phyloP scores from a whole-genome alignment of 2,329 filamentous ascomycete genomes.

The Magnaporthiopsis poae region DNA sequence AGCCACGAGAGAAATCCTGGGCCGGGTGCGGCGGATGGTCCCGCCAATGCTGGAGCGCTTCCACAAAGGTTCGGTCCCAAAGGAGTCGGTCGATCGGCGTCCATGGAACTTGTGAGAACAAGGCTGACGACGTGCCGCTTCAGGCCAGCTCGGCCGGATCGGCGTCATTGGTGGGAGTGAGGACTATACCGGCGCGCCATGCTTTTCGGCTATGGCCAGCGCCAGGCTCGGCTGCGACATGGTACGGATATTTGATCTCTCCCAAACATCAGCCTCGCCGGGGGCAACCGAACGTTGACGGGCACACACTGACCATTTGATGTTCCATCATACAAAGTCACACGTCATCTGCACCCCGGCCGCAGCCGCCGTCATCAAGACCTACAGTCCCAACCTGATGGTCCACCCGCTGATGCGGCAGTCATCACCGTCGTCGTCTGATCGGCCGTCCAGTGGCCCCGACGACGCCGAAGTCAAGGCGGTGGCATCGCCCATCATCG shows the following conservation, averaged over 20 bases:
- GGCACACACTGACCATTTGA: neutral
- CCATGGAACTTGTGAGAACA: too few relatives aligned
- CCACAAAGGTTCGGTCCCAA: slow-evolving; percentile 64
- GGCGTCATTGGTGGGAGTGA: slow-evolving; percentile 90
- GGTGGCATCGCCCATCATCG: slow-evolving; percentile 60
- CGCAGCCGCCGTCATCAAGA: slow-evolving; percentile 84
- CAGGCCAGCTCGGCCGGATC: slow-evolving; percentile 83
- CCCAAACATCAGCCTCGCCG: neutral
- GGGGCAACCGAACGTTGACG: too few relatives aligned
- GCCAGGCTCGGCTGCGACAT: slow-evolving; percentile 83
- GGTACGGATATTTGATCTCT: slow-evolving; percentile 37
- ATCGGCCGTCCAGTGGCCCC: slow-evolving; percentile 19
- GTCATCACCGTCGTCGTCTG: slow-evolving; percentile 32
- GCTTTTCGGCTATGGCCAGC: slow-evolving; percentile 95
- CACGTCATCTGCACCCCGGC: slow-evolving; percentile 92
- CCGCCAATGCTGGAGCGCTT: slow-evolving; percentile 92
- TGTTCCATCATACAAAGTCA: slow-evolving; percentile 39
- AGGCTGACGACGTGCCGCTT: slow-evolving; percentile 9
- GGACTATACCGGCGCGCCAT: slow-evolving; percentile 94
- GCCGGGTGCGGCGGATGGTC: slow-evolving; percentile 77
- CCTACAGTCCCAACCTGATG: slow-evolving; percentile 96
- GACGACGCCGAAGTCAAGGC: slow-evolving; percentile 46
- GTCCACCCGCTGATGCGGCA: slow-evolving; percentile 93
- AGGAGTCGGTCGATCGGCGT: too few relatives aligned
- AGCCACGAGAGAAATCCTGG: slow-evolving; percentile 63